These are phyloP conservation scores for Neoboletus subvelutipes DNA, from an alignment of 768 basidiomycete species.

Conservation along the genomic window DNA sequence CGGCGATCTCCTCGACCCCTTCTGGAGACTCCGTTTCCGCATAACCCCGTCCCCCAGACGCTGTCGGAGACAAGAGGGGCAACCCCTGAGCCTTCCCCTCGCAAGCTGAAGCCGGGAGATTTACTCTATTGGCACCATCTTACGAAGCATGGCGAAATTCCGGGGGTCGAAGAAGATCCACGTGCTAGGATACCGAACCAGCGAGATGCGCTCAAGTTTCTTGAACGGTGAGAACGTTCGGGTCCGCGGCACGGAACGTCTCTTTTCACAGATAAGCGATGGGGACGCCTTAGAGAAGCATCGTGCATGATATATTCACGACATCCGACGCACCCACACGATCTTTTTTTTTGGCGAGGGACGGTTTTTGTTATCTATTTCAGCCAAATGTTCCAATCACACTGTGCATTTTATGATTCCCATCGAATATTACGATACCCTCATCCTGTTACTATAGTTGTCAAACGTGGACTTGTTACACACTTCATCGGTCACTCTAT, in stretches of 20 bases:
- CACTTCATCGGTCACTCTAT: slow-evolving; percentile 14
- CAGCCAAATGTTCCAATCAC: slow-evolving; percentile 25
- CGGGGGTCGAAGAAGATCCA: slow-evolving; percentile 61
- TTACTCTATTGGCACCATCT: slow-evolving; percentile 78
- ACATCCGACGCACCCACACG: slow-evolving; percentile 22
- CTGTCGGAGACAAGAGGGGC: slow-evolving; percentile 12
- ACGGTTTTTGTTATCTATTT: slow-evolving; percentile 32
- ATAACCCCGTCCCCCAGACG: slow-evolving; percentile 8
- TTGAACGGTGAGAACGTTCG: slow-evolving; percentile 29
- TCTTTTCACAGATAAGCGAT: slow-evolving; percentile 14
- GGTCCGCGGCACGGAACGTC: slow-evolving; percentile 8
- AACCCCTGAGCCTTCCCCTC: slow-evolving; percentile 28
- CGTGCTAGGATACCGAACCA: slow-evolving; percentile 41
- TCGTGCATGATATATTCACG: slow-evolving; percentile 28
- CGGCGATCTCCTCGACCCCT: slow-evolving; percentile 23
- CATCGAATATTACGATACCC: slow-evolving; percentile 37
- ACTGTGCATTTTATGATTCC: slow-evolving; percentile 31
- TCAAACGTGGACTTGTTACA: slow-evolving; percentile 26
- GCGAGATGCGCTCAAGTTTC: slow-evolving; percentile 8
- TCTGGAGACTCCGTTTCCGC: slow-evolving; percentile 14
- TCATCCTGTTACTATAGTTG: slow-evolving; percentile 31
- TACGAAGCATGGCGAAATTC: slow-evolving; percentile 66
- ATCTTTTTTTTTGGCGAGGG: slow-evolving; percentile 17
- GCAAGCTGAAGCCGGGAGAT: slow-evolving; percentile 56
- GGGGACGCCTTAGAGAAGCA: slow-evolving; percentile 4